These are phyloP conservation scores for Candida mattraensis DNA, from an alignment of 805 yeast genomes.

Conservation along the genomic window DNA sequence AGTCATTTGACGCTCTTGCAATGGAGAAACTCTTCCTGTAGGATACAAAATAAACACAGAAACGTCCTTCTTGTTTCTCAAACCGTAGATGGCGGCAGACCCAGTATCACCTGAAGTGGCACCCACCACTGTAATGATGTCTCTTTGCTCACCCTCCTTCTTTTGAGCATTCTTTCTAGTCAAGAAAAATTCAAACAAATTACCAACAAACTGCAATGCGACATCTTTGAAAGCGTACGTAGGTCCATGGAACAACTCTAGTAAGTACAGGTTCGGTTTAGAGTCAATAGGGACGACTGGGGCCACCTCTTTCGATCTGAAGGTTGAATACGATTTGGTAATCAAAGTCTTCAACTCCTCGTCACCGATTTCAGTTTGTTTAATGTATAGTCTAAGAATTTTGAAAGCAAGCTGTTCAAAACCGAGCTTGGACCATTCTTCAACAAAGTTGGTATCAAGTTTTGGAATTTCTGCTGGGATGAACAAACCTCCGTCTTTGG, in stretches of 20 bases:
- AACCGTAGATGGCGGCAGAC: constrained; percentile 97
- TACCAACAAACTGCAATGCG: constrained; percentile 97
- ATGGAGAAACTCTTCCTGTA: constrained; percentile 94
- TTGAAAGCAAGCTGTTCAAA: constrained; percentile 88
- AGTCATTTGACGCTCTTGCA: constrained; percentile 98
- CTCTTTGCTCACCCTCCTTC: constrained; percentile 53
- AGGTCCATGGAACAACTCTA: constrained; percentile 98
- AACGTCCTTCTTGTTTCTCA: constrained; percentile 96
- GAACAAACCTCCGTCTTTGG: constrained; percentile 95
- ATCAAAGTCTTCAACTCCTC: constrained; percentile 65
- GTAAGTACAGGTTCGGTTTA: constrained; percentile 60
- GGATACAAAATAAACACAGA: constrained; percentile 96
- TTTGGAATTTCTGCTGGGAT: constrained; percentile 82
- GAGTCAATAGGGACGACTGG: constrained; percentile 65
- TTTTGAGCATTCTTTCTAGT: constrained; percentile 64
- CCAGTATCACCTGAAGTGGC: constrained; percentile 99
- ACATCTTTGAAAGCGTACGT: constrained; percentile 99
- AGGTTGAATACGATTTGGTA: constrained; percentile 79
- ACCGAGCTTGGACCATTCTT: constrained; percentile 68
- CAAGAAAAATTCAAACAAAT: constrained; percentile 89
- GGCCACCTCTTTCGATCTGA: constrained; percentile 84
- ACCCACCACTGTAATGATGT: constrained; percentile 92
- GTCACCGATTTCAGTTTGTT: constrained; percentile 68
- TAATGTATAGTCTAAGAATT: constrained; percentile 77
- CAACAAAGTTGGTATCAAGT: constrained; percentile 51